These are phyloP conservation scores for Trichaptum fuscoviolaceum DNA, from an alignment of 768 basidiomycete genomes.

Conservation along the genomic window DNA sequence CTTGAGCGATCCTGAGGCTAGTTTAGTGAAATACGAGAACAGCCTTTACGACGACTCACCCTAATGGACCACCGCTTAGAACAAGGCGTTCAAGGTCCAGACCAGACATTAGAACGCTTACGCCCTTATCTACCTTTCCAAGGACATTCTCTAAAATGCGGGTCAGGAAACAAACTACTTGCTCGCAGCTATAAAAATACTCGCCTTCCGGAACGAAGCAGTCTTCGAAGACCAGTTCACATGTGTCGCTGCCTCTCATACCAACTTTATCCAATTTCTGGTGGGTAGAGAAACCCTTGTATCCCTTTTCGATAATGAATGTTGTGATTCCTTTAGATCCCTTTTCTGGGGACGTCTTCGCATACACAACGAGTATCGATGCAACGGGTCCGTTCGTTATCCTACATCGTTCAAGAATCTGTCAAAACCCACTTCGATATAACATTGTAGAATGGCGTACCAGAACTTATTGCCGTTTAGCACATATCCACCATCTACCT, in stretches of 20 bases:
- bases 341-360: constrained; percentile 73
- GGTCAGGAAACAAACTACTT: constrained; percentile 11
- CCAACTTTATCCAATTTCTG: constrained; percentile 94
- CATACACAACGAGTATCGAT: constrained; percentile 89
- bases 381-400: constrained; percentile 94
- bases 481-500: constrained; percentile 67
- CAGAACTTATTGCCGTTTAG: constrained; percentile 94
- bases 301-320: constrained; percentile 82
- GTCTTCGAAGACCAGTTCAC: constrained; percentile 87
- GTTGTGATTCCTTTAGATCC: constrained; percentile 88
- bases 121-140: constrained; percentile 75
- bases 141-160: constrained; percentile 67
- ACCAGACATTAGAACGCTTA: constrained; percentile 88
- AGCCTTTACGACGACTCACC: constrained; percentile 37
- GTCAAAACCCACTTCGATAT: constrained; percentile 6
- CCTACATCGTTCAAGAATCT: constrained; percentile 36
- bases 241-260: constrained; percentile 94
- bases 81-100: constrained; percentile 90
- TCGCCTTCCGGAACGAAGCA: constrained; percentile 84
- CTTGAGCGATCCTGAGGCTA: constrained; percentile 72
- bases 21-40: not conserved
- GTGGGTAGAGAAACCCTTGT: constrained; percentile 81
- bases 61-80: constrained; percentile 86
- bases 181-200: not conserved
- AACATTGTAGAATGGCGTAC: constrained; percentile 35